These are phyloP conservation scores for Bipolaris gigantea DNA, from an alignment of 2,329 filamentous ascomycete genomes.

Conservation along the genomic window DNA sequence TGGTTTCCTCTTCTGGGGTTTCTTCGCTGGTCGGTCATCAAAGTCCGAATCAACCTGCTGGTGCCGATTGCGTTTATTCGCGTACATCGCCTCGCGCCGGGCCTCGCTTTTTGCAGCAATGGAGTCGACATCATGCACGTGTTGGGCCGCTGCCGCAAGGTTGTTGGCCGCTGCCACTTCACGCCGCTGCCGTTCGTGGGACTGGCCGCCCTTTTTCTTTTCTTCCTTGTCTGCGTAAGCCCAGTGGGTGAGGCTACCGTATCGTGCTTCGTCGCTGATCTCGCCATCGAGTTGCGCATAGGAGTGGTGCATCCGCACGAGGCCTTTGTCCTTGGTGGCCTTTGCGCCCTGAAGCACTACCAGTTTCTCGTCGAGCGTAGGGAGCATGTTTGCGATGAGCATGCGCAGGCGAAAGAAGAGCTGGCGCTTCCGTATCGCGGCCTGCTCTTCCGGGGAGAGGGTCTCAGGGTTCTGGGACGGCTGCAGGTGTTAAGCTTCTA, in stretches of 20 bases:
- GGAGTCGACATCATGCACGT: slow-evolving; percentile 78
- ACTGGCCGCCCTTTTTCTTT: slow-evolving; percentile 59
- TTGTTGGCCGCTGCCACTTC: slow-evolving; percentile 77
- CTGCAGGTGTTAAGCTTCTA: slow-evolving; percentile 29
- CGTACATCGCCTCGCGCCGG: slow-evolving; percentile 77
- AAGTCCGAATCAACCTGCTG: slow-evolving; percentile 77
- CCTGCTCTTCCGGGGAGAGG: slow-evolving; percentile 42
- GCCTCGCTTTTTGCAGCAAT: slow-evolving; percentile 79
- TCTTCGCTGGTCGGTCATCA: slow-evolving; percentile 70
- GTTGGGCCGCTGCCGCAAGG: slow-evolving; percentile 68
- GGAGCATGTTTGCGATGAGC: slow-evolving; percentile 80
- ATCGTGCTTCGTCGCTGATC: slow-evolving; percentile 91
- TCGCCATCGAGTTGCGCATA: slow-evolving; percentile 85
- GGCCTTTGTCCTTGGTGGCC: slow-evolving; percentile 81
- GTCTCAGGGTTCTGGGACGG: slow-evolving; percentile 31
- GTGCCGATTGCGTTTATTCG: slow-evolving; percentile 69
- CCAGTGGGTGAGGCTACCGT: slow-evolving; percentile 92
- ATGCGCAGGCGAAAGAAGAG: slow-evolving; percentile 77
- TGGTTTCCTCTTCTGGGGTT: slow-evolving; percentile 61
- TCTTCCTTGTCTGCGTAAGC: slow-evolving; percentile 81
- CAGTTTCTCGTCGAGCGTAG: slow-evolving; percentile 95
- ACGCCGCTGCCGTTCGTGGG: slow-evolving; percentile 73
- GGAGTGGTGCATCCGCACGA: slow-evolving; percentile 81
- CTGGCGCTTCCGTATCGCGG: slow-evolving; percentile 68
- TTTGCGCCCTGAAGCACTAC: slow-evolving; percentile 93